These are phyloP conservation scores for Gynandropsis gynandra DNA, from an alignment of 345 rosid species.

Conservation along the genomic window DNA sequence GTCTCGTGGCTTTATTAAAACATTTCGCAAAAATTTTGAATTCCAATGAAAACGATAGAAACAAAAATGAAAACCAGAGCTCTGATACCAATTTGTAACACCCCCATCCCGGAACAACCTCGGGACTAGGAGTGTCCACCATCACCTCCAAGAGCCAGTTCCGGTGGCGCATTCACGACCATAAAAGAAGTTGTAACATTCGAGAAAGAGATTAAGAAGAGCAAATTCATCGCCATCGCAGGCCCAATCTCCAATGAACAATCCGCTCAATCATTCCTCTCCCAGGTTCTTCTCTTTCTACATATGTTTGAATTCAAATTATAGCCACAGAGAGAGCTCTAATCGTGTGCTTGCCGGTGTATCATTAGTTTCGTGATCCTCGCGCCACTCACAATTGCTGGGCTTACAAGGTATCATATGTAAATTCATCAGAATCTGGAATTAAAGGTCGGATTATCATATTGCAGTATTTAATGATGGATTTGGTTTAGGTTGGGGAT, in stretches of 20 bases:
- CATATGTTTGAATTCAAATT: not conserved
- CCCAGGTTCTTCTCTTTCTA: conserved; percentile 31
- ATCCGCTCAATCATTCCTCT: conserved; percentile 69
- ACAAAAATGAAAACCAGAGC: too few relatives aligned
- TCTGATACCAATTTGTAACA: too few relatives aligned
- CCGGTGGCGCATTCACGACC: conserved; percentile 46
- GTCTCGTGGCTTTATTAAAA: too few relatives aligned
- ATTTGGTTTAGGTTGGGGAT: conserved; percentile 52
- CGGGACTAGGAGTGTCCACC: too few relatives aligned
- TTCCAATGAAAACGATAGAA: too few relatives aligned
- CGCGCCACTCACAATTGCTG: conserved; percentile 93
- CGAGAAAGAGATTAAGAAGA: conserved; percentile 78
- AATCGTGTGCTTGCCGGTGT: not conserved
- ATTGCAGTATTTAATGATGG: too few relatives aligned
- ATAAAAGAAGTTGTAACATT: conserved; percentile 51
- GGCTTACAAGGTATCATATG: conserved; percentile 98
- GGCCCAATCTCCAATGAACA: conserved; percentile 64
- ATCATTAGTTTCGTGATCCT: conserved; percentile 50
- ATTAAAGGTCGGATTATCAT: too few relatives aligned
- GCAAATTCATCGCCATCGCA: conserved; percentile 95
- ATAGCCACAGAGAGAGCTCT: not conserved
- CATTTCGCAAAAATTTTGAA: too few relatives aligned
- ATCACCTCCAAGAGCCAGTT: too few relatives aligned
- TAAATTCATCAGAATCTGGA: too few relatives aligned
- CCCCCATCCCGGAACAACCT: too few relatives aligned